Evolutionary conservation across 2,329 filamentous ascomycete species (phyloP).

Genomic region (Fusarium mexicanum): DNA sequence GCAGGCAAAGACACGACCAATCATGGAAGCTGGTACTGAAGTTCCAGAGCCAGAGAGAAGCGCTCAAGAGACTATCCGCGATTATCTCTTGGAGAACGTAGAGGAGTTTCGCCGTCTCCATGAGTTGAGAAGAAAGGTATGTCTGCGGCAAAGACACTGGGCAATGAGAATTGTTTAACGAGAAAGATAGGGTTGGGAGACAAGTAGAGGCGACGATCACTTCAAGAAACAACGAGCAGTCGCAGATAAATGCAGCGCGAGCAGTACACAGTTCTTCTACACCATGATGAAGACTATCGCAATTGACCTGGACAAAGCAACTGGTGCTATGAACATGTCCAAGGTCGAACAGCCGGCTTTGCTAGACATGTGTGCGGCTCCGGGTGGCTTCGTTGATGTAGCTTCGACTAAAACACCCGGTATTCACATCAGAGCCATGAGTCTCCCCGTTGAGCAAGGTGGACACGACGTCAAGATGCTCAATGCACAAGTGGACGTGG

Average conservation of each 20-base stretch:
- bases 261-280: conserved; percentile 47
- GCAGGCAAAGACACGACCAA: neutral
- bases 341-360: conserved; percentile 40
- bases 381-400: conserved; percentile 59
- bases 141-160: neutral
- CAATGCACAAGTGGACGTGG: neutral
- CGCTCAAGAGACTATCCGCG: neutral
- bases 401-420: conserved; percentile 50
- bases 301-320: conserved; percentile 51
- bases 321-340: conserved; percentile 45
- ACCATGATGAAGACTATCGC: conserved; percentile 56
- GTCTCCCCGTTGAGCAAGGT: conserved; percentile 50
- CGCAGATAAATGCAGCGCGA: conserved; percentile 46
- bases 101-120: conserved; percentile 8
- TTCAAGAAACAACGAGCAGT: conserved; percentile 53
- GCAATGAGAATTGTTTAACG: neutral
- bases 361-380: conserved; percentile 66
- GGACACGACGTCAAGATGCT: conserved; percentile 53
- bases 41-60: neutral
- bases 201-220: conserved; percentile 51
- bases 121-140: conserved; percentile 18
- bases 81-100: conserved; percentile 1
- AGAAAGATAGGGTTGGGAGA: conserved; percentile 55
- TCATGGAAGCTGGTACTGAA: no score
- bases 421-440: conserved; percentile 50